These are phyloP conservation scores for Gyrodon lividus DNA, from an alignment of 768 basidiomycete genomes.

Conservation along the genomic window DNA sequence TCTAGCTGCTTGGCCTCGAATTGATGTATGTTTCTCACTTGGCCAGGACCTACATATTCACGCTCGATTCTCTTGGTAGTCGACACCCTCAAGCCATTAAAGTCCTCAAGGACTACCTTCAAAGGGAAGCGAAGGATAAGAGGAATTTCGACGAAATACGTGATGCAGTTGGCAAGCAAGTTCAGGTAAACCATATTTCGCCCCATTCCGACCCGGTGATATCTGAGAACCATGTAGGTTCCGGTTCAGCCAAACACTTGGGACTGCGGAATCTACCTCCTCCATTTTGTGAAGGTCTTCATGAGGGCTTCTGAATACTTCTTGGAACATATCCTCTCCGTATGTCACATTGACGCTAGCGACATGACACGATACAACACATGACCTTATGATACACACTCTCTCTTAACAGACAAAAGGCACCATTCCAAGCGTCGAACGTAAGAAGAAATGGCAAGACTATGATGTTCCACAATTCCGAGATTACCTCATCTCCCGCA, in stretches of 20 bases:
- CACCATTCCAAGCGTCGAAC: constrained; percentile 35
- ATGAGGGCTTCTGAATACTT: constrained; percentile 59
- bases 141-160: constrained; percentile 39
- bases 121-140: constrained; percentile 78
- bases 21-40: neutral
- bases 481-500: constrained; percentile 41
- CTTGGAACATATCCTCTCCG: constrained; percentile 45
- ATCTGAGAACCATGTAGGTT: constrained; percentile 48
- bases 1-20: neutral
- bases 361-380: neutral
- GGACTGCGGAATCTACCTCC: constrained; percentile 90
- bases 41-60: constrained; percentile 75
- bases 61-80: constrained; percentile 83
- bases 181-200: constrained; percentile 41
- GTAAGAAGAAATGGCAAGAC: constrained; percentile 53
- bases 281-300: constrained; percentile 83
- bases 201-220: neutral
- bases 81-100: constrained; percentile 66
- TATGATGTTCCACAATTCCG: constrained; percentile 47
- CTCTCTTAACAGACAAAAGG: constrained; percentile 29
- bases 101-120: constrained; percentile 65
- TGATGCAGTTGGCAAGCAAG: constrained; percentile 46
- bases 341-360: neutral
- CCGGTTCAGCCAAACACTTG: constrained; percentile 86
- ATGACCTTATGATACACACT: neutral